These are phyloP conservation scores for Juncus inflexus DNA, from an alignment of 176 grass and related monocot genomes.

Conservation along the genomic window DNA sequence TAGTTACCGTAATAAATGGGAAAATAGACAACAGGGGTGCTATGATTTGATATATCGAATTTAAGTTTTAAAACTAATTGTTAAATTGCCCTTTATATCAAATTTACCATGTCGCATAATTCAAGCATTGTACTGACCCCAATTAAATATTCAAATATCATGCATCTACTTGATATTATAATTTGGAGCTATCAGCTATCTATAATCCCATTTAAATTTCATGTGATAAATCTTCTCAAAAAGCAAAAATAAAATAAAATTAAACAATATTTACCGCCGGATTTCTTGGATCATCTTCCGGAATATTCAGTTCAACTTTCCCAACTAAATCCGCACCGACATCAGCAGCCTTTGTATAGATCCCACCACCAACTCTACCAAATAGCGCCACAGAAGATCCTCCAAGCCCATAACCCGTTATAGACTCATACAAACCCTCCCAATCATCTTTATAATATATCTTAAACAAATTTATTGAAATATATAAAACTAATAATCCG, in stretches of 20 bases:
- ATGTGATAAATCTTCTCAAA: neutral
- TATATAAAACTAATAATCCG: constrained; percentile 60
- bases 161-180: too few relatives aligned
- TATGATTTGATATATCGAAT: too few relatives aligned
- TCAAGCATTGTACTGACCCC: too few relatives aligned
- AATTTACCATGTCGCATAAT: too few relatives aligned
- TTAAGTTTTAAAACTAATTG: too few relatives aligned
- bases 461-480: constrained; percentile 50
- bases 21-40: too few relatives aligned
- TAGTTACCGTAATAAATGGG: too few relatives aligned
- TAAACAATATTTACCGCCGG: constrained; percentile 41
- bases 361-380: constrained; percentile 69
- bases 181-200: too few relatives aligned
- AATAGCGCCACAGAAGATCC: constrained; percentile 74
- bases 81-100: too few relatives aligned
- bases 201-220: too few relatives aligned
- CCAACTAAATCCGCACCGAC: constrained; percentile 82
- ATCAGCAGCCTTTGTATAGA: constrained; percentile 80
- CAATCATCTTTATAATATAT: constrained; percentile 68
- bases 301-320: constrained; percentile 69
- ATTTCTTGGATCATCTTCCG: constrained; percentile 80
- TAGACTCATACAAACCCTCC: constrained; percentile 53
- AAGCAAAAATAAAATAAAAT: neutral
- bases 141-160: too few relatives aligned
- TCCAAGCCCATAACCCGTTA: constrained; percentile 62